Evolutionary conservation across 2,329 filamentous ascomycete genomes (phyloP), one percentile per base, ranked within the genome.

Genomic region (Aspergillus uvarum): DNA sequence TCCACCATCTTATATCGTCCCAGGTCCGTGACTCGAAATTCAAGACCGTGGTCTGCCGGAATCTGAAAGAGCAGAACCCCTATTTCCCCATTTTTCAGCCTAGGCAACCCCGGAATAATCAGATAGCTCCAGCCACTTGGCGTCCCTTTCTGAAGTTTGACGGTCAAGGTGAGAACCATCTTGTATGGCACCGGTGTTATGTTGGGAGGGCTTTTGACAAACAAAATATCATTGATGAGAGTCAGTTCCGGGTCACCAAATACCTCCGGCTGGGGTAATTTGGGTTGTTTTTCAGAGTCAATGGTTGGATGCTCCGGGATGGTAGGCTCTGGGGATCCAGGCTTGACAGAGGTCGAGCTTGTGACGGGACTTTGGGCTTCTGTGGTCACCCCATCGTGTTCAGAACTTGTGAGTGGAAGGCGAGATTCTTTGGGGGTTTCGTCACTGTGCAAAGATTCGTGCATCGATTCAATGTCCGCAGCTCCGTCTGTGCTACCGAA

Each of bases 11-110:
- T 67, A 51, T 69, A 63, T 29, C 68, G 62, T 24, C 65, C 66
- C 11, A 74, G 59, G 42, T 67, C 61, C 2, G 63, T 68, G 10
- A 70, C 73, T 21, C 69, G 68, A 31, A 72, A 67, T 29, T 74
- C 73, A 24, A 75, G 59, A 2, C 72, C 71, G 21, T 65, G 64
- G 2, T 61, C 55, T 5, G 62, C 60, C 2, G 73, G 72, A 16
- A 68, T 66, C 10, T 62, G 64, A 51, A 75, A 72, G 58, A 71
- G 65, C 8, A 75, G 59, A 56, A 66, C 67, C 6, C 72, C 73
- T 57, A 61, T 66, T 50, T 70, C 68, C n/a, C 59, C 58, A 14
- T 56, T 47, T 7, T 42, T 56, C n/a, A 73, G 58, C 42, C 61
- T 65, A 29, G 73, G 73, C 26, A 75, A 60, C 12, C 72, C 72